Evolutionary conservation across 768 basidiomycete species (phyloP), one percentile per base, ranked within the genome.

Genomic region (Tylopilus balloui): DNA sequence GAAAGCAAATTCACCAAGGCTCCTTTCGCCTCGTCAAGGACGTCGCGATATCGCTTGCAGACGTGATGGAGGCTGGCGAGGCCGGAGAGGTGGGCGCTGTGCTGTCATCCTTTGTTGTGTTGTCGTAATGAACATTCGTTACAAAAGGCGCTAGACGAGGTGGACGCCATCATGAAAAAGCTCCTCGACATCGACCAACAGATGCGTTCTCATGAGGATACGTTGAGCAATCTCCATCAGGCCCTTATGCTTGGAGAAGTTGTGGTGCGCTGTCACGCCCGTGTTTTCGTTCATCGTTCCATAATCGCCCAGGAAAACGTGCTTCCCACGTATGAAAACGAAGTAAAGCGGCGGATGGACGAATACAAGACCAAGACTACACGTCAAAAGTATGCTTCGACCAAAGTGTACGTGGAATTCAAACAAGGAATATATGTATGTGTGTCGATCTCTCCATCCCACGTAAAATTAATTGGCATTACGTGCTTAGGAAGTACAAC

Each of bases 371-470:
- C 61, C 24, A 81, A 80, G 69, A 92, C 90, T 0, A 71, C 81
- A 7, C 79, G 91, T 9, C 88, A 93, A 65, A 91, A 85, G 62
- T 93, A 91, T 61, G 78, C 76, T 14, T 84, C 84, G 41, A 68
- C 73, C 42, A 72, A 79, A 0, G 65, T 71, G 20, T 94, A 92
- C 57, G 57, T 66, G 13, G 60, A 71, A 17, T 92, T 88, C 71
- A 81, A 74, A 60, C 75, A 84, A 48, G 67, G 69, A 13, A 77
- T 92, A 31, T 88, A 79, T 73, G 89, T 88, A 55, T 17, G 89
- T 88, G 55, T 17, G 82, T 72, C 27, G 24, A 36, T 1, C 23
- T 38, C 20, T 25, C 13, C 51, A 15, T 45, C 38, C 46, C 17
- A 42, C 41, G 8, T 8, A 38, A 24, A 25, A 25, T 23, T 6